Evolutionary conservation across 164 flowering plant genomes (phyloP).

Genomic region (Nelumbo lutea): DNA sequence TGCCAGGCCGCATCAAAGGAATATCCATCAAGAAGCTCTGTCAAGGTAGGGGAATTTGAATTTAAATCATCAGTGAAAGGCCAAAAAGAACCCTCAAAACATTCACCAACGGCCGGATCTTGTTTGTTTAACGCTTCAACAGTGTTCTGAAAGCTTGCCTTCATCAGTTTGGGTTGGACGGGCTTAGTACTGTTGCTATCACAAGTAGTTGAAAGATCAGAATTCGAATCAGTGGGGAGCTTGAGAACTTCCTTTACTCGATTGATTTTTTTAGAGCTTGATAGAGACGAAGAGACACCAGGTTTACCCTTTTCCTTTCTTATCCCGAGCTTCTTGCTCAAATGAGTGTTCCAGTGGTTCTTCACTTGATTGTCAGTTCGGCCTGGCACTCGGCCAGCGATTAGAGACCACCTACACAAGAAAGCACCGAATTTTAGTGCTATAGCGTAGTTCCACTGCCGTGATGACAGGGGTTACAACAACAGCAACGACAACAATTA

Average conservation of each 20-base stretch:
- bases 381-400: constrained; percentile 42
- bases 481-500: no score
- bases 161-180: not conserved
- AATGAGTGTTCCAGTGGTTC: constrained; percentile 40
- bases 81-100: constrained; percentile 14
- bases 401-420: constrained; percentile 35
- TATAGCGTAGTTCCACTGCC: no score
- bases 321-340: constrained; percentile 30
- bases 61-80: constrained; percentile 11
- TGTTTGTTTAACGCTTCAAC: not conserved
- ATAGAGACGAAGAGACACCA: not conserved
- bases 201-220: not conserved
- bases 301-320: constrained; percentile 4
- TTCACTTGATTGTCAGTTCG: constrained; percentile 45
- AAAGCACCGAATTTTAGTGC: not conserved
- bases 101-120: not conserved
- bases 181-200: not conserved
- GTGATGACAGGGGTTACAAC: no score
- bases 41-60: constrained; percentile 2
- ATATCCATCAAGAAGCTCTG: constrained; percentile 17
- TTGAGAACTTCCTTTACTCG: not conserved
- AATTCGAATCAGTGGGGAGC: not conserved
- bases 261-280: not conserved
- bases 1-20: constrained; percentile 20
- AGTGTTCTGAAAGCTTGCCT: not conserved